A percentile compares a stretch with the other conserved stretches of the same genome.
These are phyloP conservation scores for Malus hybrid DNA, from an alignment of 331 rosid species.

Conservation along the genomic window DNA sequence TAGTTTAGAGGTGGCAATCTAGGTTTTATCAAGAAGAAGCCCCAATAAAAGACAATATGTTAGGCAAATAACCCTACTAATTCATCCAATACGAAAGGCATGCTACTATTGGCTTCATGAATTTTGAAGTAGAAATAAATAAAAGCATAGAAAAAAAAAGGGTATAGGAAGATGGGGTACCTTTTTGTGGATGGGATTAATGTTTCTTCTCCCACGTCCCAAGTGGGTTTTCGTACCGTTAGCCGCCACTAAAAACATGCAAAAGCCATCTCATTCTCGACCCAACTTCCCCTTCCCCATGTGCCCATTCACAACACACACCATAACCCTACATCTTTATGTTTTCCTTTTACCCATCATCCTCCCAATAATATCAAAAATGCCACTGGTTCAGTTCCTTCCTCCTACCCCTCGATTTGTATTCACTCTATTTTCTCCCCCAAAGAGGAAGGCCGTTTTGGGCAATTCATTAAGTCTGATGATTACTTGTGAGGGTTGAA, in stretches of 20 bases:
- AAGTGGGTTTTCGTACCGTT: slow-evolving; percentile 25
- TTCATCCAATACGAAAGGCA: neutral
- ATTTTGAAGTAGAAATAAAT: neutral
- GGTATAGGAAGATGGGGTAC: neutral
- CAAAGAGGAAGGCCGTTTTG: slow-evolving; percentile 22
- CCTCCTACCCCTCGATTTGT: neutral
- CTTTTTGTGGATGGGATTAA: slow-evolving; percentile 32
- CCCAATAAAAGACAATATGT: neutral
- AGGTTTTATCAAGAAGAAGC: neutral
- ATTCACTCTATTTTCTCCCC: neutral
- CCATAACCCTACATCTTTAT: slow-evolving; percentile 13
- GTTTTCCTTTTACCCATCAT: slow-evolving; percentile 19
- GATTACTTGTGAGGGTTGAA: slow-evolving; percentile 18
- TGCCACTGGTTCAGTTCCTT: slow-evolving; percentile 23
- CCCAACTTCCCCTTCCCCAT: slow-evolving; percentile 8
- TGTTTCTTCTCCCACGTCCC: slow-evolving; percentile 9
- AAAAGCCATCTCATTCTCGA: slow-evolving; percentile 40
- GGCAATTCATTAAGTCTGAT: slow-evolving; percentile 31
- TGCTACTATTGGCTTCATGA: neutral
- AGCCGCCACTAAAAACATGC: slow-evolving; percentile 41
- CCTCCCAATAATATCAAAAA: slow-evolving; percentile 16
- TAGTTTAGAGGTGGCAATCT: neutral
- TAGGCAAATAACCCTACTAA: neutral
- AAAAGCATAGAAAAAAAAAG: neutral
- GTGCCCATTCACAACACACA: slow-evolving; percentile 49